Evolutionary conservation across 1,284 basidiomycete genomes (phyloP), one percentile per base, ranked within the genome.

Genomic region (Ceratobasidium sp.): DNA sequence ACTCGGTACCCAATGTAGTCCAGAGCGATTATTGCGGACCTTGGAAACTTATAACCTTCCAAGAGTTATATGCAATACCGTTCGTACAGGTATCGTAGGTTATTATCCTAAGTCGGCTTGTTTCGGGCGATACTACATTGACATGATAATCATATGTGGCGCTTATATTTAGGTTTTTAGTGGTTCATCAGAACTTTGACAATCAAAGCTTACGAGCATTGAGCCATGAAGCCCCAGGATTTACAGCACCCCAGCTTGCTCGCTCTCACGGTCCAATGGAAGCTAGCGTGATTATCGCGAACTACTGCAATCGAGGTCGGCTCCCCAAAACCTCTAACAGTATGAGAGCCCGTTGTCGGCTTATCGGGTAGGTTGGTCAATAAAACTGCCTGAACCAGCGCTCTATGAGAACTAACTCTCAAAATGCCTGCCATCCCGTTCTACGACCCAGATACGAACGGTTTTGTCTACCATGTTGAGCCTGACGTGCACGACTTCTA

Each of bases 391-490:
- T 17, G 15, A 38, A 28, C 7, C 17, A 17, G 28, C 26, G 13
- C 26, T 38, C 13, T 59, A 1, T 38, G 26, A 28, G 4, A 33
- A n/a, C 62, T 52, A n/a, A 46, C n/a, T 42, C 17, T 44, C 23
- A 46, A 46, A 4, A 64, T 64, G 62, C 62, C 62, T 26, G 62
- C 12, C 26, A 64, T 64, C 42, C 62, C 62, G 17, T 46, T 64
- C 46, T 74, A 74, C 28, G 71, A 74, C 33, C 52, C 59, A n/a
- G 61, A 64, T 15, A 65, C 71, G 15, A 61, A 74, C 7, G 71
- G 61, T 2, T 33, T 64, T 74, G 61, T 74, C 23, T 74, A 74
- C 28, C 13, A 48, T 23, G 59, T 74, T 13, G 57, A 65, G 26
- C 71, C 50, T 6, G 61, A 64, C 1, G 42, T 64, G 5, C 44